Conservation (phyloP, 2,329 filamentous ascomycete species). For the Aspergillus luchuensis region DNA sequence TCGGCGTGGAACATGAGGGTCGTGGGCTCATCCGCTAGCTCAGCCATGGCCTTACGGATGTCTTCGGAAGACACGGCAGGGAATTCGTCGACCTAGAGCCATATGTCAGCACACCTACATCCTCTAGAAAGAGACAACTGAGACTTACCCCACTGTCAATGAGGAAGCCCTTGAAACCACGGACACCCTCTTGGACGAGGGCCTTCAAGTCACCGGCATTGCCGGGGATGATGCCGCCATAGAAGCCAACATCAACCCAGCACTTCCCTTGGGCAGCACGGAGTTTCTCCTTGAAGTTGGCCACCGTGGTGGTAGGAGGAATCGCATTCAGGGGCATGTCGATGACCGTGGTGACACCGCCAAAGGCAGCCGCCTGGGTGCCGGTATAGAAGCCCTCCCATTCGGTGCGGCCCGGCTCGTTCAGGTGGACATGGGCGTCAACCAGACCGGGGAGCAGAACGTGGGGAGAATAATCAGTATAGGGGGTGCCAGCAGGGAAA, state of each 20-base stretch:
- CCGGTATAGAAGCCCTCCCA: constrained; percentile 98
- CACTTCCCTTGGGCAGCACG: constrained; percentile 81
- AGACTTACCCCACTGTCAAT: constrained; percentile 88
- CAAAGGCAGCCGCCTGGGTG: constrained; percentile 88
- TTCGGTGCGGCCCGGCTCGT: constrained; percentile 94
- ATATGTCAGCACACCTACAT: constrained; percentile 15
- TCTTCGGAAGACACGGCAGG: constrained; percentile 82
- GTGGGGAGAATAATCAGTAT: constrained; percentile 81
- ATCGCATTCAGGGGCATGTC: constrained; percentile 99
- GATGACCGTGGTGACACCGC: constrained; percentile 92
- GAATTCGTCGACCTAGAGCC: constrained; percentile 81
- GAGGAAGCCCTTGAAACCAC: constrained; percentile 96
- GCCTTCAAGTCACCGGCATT: constrained; percentile 78
- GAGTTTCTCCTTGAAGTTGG: constrained; percentile 80
- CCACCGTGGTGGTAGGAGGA: constrained; percentile 88
- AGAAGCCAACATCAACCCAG: constrained; percentile 99
- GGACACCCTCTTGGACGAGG: constrained; percentile 80
- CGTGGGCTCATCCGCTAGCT: constrained; percentile 77
- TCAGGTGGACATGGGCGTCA: constrained; percentile 95
- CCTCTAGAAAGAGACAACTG: neutral
- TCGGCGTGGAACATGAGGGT: constrained; percentile 99
- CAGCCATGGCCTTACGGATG: constrained; percentile 76
- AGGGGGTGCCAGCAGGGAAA: constrained; percentile 72
- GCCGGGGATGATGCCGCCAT: constrained; percentile 90
- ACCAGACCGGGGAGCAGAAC: constrained; percentile 88